Conservation (phyloP, 148 eudicot species). For the Chenopodium formosanum region DNA sequence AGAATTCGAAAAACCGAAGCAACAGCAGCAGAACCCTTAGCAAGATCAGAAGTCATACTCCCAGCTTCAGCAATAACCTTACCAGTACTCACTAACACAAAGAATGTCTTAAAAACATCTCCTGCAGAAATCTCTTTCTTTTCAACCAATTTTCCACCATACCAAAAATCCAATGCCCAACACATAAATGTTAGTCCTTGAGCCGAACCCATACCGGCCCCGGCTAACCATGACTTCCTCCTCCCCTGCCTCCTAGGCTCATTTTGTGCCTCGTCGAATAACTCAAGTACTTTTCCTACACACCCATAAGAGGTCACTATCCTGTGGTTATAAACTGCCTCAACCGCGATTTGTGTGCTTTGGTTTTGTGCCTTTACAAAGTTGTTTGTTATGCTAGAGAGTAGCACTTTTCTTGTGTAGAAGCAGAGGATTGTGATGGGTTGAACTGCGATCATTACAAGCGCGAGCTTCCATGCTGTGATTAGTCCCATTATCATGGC, state of each 20-base stretch:
- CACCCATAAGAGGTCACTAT: constrained; percentile 79
- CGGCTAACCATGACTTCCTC: constrained; percentile 83
- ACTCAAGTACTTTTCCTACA: constrained; percentile 49
- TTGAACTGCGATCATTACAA: constrained; percentile 88
- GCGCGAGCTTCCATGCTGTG: constrained; percentile 90
- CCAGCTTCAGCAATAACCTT: constrained; percentile 98
- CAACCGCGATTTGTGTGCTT: constrained; percentile 84
- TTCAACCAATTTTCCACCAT: constrained; percentile 73
- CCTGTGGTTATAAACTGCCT: constrained; percentile 85
- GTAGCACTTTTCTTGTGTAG: constrained; percentile 69
- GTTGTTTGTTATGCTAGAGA: constrained; percentile 57
- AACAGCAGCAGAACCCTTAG: constrained; percentile 77
- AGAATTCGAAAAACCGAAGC: constrained; percentile 76
- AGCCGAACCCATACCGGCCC: constrained; percentile 80
- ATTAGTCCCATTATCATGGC: constrained; percentile 74
- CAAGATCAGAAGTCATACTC: constrained; percentile 93
- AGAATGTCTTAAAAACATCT: constrained; percentile 88
- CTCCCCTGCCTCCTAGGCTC: constrained; percentile 70
- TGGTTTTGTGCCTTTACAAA: constrained; percentile 63
- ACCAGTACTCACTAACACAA: constrained; percentile 88
- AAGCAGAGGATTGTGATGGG: constrained; percentile 83
- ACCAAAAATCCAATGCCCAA: constrained; percentile 98
- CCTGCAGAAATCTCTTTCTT: constrained; percentile 78
- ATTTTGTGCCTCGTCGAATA: constrained; percentile 85
- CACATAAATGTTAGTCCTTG: constrained; percentile 82